Evolutionary conservation across 2,329 filamentous ascomycete species (phyloP).

Genomic region (Aureobasidium sp.): DNA sequence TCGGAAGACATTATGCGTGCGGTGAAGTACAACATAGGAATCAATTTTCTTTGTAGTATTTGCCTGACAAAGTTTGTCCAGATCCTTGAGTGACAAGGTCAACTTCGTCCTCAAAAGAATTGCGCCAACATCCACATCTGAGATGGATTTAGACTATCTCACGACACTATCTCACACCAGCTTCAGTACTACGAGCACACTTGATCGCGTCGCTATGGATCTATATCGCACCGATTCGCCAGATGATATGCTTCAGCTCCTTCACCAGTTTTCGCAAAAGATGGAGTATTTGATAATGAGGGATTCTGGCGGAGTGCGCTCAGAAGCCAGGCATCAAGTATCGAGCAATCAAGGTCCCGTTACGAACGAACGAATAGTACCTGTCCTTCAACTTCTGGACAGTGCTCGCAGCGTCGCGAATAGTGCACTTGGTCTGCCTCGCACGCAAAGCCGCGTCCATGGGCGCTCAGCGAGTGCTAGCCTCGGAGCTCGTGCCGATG

Average conservation of each 20-base stretch:
- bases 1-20: neutral
- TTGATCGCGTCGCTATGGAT: neutral
- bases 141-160: neutral
- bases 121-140: neutral
- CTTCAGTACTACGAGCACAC: neutral
- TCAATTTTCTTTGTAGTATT: neutral
- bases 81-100: neutral
- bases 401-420: neutral
- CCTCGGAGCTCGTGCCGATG: neutral
- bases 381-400: neutral
- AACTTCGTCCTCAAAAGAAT: neutral
- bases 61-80: neutral
- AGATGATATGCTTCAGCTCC: neutral
- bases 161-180: neutral
- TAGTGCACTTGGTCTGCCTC: neutral
- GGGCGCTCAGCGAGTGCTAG: neutral
- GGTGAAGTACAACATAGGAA: neutral
- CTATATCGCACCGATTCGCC: neutral
- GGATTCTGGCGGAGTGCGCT: neutral
- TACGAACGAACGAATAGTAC: neutral
- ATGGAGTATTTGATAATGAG: constrained; percentile 1
- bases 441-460: neutral
- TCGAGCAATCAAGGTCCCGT: neutral
- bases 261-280: constrained; percentile 1
- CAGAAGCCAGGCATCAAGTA: neutral